Evolutionary conservation across 2,329 filamentous ascomycete species (phyloP), one percentile per base, ranked within the genome.

Genomic region (Fusarium denticulatum): DNA sequence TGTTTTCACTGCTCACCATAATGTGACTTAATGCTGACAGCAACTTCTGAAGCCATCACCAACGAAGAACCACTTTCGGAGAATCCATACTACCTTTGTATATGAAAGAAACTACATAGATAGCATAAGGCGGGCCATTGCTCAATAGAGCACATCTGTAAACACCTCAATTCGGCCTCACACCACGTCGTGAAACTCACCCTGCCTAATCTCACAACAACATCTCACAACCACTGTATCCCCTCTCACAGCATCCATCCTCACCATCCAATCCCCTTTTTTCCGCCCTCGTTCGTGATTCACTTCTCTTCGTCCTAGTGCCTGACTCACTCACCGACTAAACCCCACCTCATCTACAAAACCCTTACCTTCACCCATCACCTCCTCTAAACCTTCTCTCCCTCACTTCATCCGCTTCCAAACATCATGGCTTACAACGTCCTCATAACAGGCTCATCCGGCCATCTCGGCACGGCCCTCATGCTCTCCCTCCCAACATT

Each of bases 401-500:
- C 36, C 36, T 37, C 36, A 12, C 46, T 9, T 45, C 43, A 20
- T 26, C 24, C 36, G 10, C 34, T 20, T 4, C 36, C 39, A 18
- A 9, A 36, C 24, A 37, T 1, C 34, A 72, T 74, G 71, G 18
- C 72, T 18, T 78, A 76, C 55, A 70, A 82, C 67, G 81, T 86
- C 43, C 83, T 87, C 22, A 83, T 86, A 42, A 86, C 85, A 22
- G 85, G 85, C 69, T 84, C 85, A 2, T 80, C 85, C 0, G 85
- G 85, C 60, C 85, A 87, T 60, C 81, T 87, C 15, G 85, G 85
- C 70, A 80, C 80, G 2, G 85, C 85, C 26, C 79, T 86, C 1
- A 85, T 86, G 83, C 82, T 86, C 26, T 69, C 78, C 14, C 79
- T 86, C 6, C 82, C 83, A 1, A 64, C 75, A 0, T 74, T 81